Percentiles rank a stretch among this genome's conserved stretches.
Evolutionary conservation across 148 eudicot genomes (phyloP).

Genomic region (Bassia scoparia): DNA sequence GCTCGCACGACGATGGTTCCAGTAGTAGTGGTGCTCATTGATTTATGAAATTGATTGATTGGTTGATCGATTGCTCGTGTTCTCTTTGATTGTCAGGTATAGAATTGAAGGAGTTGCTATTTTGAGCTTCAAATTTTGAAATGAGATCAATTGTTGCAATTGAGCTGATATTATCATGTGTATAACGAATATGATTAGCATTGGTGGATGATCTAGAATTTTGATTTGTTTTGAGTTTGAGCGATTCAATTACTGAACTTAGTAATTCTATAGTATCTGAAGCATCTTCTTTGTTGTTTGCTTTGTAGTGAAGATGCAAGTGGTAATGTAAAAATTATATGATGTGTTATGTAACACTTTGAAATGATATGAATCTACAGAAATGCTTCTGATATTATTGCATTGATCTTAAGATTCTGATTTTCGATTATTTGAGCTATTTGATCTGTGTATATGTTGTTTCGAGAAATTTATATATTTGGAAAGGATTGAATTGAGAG

Average conservation of each 20-base stretch:
- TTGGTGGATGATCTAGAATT: background rate
- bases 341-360: no score
- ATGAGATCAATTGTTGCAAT: background rate
- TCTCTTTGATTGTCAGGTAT: conserved; percentile 8
- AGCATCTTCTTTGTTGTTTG: no score
- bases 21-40: conserved; percentile 26
- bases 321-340: no score
- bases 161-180: background rate
- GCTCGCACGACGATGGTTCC: conserved; percentile 31
- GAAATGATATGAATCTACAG: no score
- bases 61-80: background rate
- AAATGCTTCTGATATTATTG: no score
- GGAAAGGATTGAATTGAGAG: no score
- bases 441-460: no score
- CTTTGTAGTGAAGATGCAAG: no score
- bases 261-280: no score
- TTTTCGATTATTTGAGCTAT: no score
- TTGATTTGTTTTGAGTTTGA: background rate
- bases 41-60: background rate
- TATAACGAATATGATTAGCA: background rate
- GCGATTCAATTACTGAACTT: background rate
- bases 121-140: background rate
- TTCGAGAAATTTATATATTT: no score
- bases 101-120: background rate
- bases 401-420: no score